Conservation (phyloP, 768 basidiomycete genomes). For the Lyophyllum decastes region DNA sequence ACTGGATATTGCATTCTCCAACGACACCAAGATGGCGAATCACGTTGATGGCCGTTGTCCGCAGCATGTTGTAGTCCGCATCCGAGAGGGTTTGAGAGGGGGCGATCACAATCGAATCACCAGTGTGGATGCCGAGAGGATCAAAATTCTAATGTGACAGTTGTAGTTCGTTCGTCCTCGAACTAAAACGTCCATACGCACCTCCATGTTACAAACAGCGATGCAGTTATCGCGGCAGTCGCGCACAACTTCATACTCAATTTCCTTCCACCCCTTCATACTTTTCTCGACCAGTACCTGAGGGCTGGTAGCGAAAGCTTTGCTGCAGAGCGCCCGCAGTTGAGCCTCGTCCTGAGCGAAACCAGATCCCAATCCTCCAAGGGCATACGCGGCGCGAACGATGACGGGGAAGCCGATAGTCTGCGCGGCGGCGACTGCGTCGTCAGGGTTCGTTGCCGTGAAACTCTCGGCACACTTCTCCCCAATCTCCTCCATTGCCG, state of each 20-base stretch:
- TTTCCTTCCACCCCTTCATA: slow-evolving; percentile 99
- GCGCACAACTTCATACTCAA: slow-evolving; percentile 98
- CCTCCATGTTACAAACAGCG: slow-evolving; percentile 99
- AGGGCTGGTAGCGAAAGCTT: slow-evolving; percentile 96
- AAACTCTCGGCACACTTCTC: slow-evolving; percentile 92
- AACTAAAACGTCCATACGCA: slow-evolving; percentile 34
- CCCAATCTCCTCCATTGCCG: slow-evolving; percentile 93
- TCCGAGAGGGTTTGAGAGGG: slow-evolving; percentile 99
- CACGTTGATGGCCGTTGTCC: slow-evolving; percentile 97
- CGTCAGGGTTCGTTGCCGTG: slow-evolving; percentile 83
- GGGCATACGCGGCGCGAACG: slow-evolving; percentile 93
- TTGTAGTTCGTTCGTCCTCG: neutral
- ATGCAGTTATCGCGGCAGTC: slow-evolving; percentile 99
- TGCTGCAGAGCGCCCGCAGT: slow-evolving; percentile 83
- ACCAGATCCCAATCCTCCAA: slow-evolving; percentile 93
- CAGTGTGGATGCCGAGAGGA: slow-evolving; percentile 96
- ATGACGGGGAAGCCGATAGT: slow-evolving; percentile 95
- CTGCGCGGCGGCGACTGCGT: slow-evolving; percentile 80
- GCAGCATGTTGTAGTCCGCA: slow-evolving; percentile 98
- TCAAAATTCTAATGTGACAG: slow-evolving; percentile 83
- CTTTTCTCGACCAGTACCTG: slow-evolving; percentile 99
- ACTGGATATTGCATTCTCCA: slow-evolving; percentile 99
- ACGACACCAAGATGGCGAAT: slow-evolving; percentile 98
- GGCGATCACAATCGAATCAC: slow-evolving; percentile 97
- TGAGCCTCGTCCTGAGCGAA: slow-evolving; percentile 96